Evolutionary conservation across 1,284 basidiomycete species (phyloP).

Genomic region (Psilocybe mexicana): DNA sequence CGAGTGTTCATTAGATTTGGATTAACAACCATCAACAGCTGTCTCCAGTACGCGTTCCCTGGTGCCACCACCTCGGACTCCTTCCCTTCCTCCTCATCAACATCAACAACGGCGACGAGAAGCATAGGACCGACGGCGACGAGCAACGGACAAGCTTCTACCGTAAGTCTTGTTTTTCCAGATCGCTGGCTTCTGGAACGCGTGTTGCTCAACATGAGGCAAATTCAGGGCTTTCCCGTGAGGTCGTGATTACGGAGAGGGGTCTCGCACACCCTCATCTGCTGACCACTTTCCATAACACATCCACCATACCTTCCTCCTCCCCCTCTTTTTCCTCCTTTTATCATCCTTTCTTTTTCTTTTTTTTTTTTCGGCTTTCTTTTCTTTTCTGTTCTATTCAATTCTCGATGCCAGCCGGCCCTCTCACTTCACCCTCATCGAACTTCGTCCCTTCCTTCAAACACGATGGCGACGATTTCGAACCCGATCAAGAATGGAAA

Average conservation of each 20-base stretch:
- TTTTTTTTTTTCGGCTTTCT: slow-evolving; percentile 18
- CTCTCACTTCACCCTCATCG: slow-evolving; percentile 25
- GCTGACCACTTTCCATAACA: slow-evolving; percentile 21
- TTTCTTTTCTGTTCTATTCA: slow-evolving; percentile 12
- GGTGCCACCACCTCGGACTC: slow-evolving; percentile 11
- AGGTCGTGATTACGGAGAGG: slow-evolving; percentile 30
- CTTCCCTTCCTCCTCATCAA: not conserved
- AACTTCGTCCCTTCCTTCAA: slow-evolving; percentile 14
- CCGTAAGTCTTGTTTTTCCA: slow-evolving; percentile 23
- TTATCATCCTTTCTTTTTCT: slow-evolving; percentile 11
- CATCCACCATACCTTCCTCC: slow-evolving; percentile 21
- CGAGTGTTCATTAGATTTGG: slow-evolving; percentile 4
- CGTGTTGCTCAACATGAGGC: slow-evolving; percentile 39
- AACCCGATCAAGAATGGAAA: slow-evolving; percentile 59
- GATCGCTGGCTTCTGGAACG: slow-evolving; percentile 24
- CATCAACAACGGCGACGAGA: slow-evolving; percentile 13
- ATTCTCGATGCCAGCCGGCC: slow-evolving; percentile 36
- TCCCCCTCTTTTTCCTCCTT: slow-evolving; percentile 18
- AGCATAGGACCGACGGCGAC: slow-evolving; percentile 3
- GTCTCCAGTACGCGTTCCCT: slow-evolving; percentile 18
- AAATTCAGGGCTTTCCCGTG: slow-evolving; percentile 36
- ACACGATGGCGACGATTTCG: slow-evolving; percentile 38
- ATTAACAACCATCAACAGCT: slow-evolving; percentile 23
- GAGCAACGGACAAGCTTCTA: slow-evolving; percentile 13
- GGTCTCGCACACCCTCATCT: slow-evolving; percentile 20